Conservation (phyloP, 139 green algal genomes). For the Haematococcus sp. region DNA sequence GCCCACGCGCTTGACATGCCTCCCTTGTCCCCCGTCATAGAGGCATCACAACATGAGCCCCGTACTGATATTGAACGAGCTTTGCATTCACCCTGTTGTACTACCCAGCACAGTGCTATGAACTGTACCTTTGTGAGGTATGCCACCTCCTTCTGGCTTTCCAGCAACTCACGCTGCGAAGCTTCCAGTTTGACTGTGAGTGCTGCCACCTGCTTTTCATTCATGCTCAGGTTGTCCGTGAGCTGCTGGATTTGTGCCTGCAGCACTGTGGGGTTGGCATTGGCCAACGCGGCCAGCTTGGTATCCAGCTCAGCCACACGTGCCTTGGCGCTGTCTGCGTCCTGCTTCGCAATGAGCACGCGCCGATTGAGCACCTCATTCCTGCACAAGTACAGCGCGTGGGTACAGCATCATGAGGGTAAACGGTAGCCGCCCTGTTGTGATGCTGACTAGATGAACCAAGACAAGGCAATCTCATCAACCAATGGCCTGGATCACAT, state of each 20-base stretch:
- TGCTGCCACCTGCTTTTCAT: neutral
- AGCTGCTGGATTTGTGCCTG: conserved; percentile 9
- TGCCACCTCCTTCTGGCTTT: conserved; percentile 25
- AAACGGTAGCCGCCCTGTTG: too few relatives aligned
- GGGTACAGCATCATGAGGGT: too few relatives aligned
- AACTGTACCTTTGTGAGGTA: conserved; percentile 6
- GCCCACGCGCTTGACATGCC: too few relatives aligned
- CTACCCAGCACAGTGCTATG: too few relatives aligned
- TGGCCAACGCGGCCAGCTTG: neutral
- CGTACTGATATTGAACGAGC: too few relatives aligned
- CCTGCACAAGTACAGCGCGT: conserved; percentile 2
- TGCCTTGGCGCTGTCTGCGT: neutral
- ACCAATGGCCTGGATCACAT: too few relatives aligned
- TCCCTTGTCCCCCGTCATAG: too few relatives aligned
- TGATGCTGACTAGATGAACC: too few relatives aligned
- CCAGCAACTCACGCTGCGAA: neutral
- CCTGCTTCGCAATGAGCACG: neutral
- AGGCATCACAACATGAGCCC: too few relatives aligned
- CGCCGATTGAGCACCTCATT: conserved; percentile 34
- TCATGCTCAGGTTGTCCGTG: neutral
- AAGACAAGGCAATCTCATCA: too few relatives aligned
- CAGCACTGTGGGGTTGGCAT: conserved; percentile 7
- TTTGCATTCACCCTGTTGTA: too few relatives aligned
- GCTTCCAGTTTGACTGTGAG: neutral
- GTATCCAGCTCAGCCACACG: conserved; percentile 7